Base-by-base conservation (phyloP, 1,284 basidiomycete genomes). In the Thecaphora thlaspeos region DNA sequence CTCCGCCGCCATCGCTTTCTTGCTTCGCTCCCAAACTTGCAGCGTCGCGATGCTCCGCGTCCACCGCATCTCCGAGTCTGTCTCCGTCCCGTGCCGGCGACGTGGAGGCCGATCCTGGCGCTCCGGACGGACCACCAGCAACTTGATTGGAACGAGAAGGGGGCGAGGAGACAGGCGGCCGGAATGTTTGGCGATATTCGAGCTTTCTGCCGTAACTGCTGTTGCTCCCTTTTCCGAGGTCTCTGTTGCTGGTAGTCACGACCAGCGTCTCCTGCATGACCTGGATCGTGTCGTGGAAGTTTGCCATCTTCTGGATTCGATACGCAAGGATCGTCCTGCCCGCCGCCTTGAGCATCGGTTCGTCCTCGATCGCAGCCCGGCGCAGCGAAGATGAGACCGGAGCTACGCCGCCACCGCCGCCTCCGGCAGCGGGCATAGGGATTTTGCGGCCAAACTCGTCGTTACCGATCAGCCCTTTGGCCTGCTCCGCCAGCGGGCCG, bases 251-350 rank as follows among this genome's bases (percentile, higher is more conserved):
- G 44, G 14, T 2, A 48, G 53, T 4, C 38, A 41, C n/a, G 62
- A 57, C 51, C 36, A 65, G 56, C 30, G 54, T 51, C 11, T 61
- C 54, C 36, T 60, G 57, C 7, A 37, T 37, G 36, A 7, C 7
- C 36, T 7, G 7, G 8, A 37, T 7, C 7, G 36, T 15, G 5
- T 5, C 26, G 11, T 28, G 26, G 17, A 64, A 64, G 23, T 56
- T 51, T 17, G 56, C 53, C 61, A 64, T 64, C 21, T 53, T 41
- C 21, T 51, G 34, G 7, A 65, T 45, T 3, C 62, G 51, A 18
- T 51, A 65, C 3, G 56, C 57, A 9, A 65, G 57, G n/a, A 57
- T 54, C 14, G 62, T 65, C 21, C 62, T 57, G 14, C 62, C 62
- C 15, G 62, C 62, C 1, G 53, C 51, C 4, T 57, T 56, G 21